Base-by-base conservation (phyloP, 2,329 filamentous ascomycete species). In the Fonsecaea erecta region DNA sequence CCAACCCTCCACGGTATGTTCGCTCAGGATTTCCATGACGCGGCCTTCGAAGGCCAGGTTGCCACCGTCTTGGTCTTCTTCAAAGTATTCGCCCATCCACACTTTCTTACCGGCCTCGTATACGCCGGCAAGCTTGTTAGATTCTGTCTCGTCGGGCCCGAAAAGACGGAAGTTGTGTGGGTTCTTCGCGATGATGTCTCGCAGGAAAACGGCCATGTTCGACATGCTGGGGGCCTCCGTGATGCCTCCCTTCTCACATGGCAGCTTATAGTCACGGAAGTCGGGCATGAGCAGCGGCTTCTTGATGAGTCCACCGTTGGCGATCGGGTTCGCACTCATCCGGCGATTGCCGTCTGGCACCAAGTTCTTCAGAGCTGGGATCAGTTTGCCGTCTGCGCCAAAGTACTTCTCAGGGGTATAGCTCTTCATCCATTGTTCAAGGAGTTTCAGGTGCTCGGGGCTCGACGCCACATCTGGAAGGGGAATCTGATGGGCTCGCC, bases 11-110 rank as follows among this genome's bases (percentile, higher is more conserved):
- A 86, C 86, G 16, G 89, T 93, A 74, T 93, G 90, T 76, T 93
- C 90, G 18, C 87, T 90, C n/a, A 93, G 84, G 75, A 93, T 93
- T 76, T 93, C 90, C 89, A 93, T 93, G 37, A 93, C 90, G 30
- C 90, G 84, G 16, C 90, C 90, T 14, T 83, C 82, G 18, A 81
- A 84, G 5, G 87, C 84, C 26, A 93, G 80, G 72, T 93, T 92
- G 67, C 90, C 90, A 9, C 90, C 90, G 72, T 93, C 88, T 7
- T 79, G 77, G 72, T 93, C 90, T 73, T 93, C 90, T 3, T 90
- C 87, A 67, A 93, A 90, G 75, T 90, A 91, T 56, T 91, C 90
- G 5, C 86, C 90, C 80, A 93, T 82, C 90, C 90, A 93, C 2
- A 91, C 89, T 77, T 93, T 93, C 83, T 92, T 90, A 4, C 87